Percentiles rank a stretch among this genome's conserved stretches.
Evolutionary conservation across 169 alveolate genomes (phyloP).

Genomic region (Theileria orientalis): DNA sequence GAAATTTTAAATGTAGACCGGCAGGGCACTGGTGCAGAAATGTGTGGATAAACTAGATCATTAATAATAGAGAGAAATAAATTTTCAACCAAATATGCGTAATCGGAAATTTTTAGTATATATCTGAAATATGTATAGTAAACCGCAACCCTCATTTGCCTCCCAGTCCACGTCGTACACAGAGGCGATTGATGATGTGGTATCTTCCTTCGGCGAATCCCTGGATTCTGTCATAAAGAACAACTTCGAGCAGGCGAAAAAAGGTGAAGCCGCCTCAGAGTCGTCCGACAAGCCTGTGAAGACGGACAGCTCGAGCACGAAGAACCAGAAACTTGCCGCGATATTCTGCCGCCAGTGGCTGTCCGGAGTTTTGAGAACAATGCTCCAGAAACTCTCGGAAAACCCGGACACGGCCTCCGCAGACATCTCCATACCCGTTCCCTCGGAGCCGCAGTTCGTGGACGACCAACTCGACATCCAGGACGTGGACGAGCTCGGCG

Average conservation of each 20-base stretch:
- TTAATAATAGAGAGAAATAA: no score
- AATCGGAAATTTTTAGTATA: no score
- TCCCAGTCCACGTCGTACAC: constrained; percentile 39
- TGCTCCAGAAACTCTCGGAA: constrained; percentile 36
- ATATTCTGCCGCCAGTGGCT: constrained; percentile 64
- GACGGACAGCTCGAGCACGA: constrained; percentile 28
- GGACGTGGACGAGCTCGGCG: constrained; percentile 45
- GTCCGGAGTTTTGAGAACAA: constrained; percentile 51
- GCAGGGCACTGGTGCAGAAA: no score
- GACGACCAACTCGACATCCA: constrained; percentile 34
- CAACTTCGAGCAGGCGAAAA: constrained; percentile 45
- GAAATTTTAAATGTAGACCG: no score
- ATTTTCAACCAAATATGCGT: no score
- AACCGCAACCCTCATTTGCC: constrained; percentile 21
- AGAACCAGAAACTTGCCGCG: constrained; percentile 61
- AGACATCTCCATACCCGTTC: constrained; percentile 10
- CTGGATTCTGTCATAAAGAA: constrained; percentile 50
- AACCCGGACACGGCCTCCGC: not conserved
- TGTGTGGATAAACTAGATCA: constrained; percentile 2
- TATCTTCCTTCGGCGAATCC: constrained; percentile 55
- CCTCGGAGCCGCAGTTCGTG: constrained; percentile 44
- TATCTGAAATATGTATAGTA: no score
- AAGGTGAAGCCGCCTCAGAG: not conserved
- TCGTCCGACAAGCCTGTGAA: constrained; percentile 1
- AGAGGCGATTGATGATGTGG: constrained; percentile 57